Base-by-base conservation (phyloP, 192 early-diverging fungal species). In the Umbelopsis isabellina region DNA sequence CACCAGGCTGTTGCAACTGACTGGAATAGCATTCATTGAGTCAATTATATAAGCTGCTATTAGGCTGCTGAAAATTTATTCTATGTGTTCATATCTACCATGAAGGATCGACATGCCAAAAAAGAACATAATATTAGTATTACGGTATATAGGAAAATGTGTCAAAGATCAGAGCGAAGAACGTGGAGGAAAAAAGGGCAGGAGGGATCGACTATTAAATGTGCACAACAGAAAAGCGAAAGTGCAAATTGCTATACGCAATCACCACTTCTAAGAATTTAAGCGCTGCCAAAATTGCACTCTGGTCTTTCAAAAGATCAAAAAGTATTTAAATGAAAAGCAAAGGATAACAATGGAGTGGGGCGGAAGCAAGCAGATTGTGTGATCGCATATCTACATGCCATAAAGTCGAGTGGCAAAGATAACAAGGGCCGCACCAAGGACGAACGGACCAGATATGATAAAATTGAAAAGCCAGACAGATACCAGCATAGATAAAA, bases 401-500 rank as follows among this genome's bases (percentile, higher is more conserved):
- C 91, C 91, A 72, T 94, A 94, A 50, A 90, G 72, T 72, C 91
- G 92, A 2, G 92, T 92, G 7, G 93, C 92, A 33, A 83, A 85
- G n/a, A 94, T 83, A 25, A 94, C 93, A 50, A 93, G 69, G 2
- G 72, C 49, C 0, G 94, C 79, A 22, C 97, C 97, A 15, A 88
- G 15, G 1, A 91, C 68, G 76, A 98, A 99, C 22, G 82, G 21
- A 9, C 75, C 49, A 4, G 94, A 87, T 52, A 97, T 83, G 9
- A 81, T 73, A 72, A 95, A 94, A 66, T 88, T 88, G 82, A 99
- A 99, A 15, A 96, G 71, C 67, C 86, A 92, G 16, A 95, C 86
- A 51, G 93, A 95, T 1, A 90, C 89, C 66, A 95, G 69, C 46
- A 86, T 92, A 9, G 94, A 96, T 46, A 99, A 83, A 46, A 99